Percentiles rank a stretch among this genome's conserved stretches.
phyloP scores from a whole-genome alignment of 1,284 basidiomycete species.

The Ustilago curta region DNA sequence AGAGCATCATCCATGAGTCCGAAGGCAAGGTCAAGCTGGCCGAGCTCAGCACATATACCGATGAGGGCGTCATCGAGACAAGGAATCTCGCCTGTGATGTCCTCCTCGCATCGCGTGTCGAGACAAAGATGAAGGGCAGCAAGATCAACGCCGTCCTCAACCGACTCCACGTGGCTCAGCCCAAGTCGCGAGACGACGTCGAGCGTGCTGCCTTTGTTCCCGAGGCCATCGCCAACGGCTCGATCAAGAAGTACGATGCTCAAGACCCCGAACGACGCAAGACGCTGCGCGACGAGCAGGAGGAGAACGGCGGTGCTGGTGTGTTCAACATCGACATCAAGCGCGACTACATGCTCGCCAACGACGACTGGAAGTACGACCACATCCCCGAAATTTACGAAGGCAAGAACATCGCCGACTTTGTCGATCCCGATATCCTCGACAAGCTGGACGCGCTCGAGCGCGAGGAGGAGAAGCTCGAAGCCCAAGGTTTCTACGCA shows the following conservation, averaged over 20 bases:
- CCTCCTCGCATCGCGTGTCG: conserved; percentile 64
- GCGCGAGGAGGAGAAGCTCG: conserved; percentile 91
- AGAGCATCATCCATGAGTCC: conserved; percentile 60
- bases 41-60: conserved; percentile 68
- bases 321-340: conserved; percentile 69
- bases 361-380: conserved; percentile 96
- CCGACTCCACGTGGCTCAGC: conserved; percentile 66
- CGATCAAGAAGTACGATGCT: conserved; percentile 61
- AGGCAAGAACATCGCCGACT: conserved; percentile 99
- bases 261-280: conserved; percentile 62
- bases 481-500: conserved; percentile 95
- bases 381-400: conserved; percentile 95
- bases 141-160: conserved; percentile 67
- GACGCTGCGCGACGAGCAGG: conserved; percentile 67
- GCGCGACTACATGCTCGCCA: conserved; percentile 88
- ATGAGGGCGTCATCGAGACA: conserved; percentile 67
- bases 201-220: conserved; percentile 63
- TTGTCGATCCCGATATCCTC: conserved; percentile 97
- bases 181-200: conserved; percentile 65
- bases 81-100: conserved; percentile 67
- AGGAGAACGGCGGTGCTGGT: conserved; percentile 67
- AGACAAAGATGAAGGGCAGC: conserved; percentile 65
- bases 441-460: conserved; percentile 97
- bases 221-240: conserved; percentile 53
- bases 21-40: conserved; percentile 62